A percentile compares a stretch with the other conserved stretches of the same genome.
phyloP scores from a whole-genome alignment of 129 eudicot species.

The Pittosporum tobira region DNA sequence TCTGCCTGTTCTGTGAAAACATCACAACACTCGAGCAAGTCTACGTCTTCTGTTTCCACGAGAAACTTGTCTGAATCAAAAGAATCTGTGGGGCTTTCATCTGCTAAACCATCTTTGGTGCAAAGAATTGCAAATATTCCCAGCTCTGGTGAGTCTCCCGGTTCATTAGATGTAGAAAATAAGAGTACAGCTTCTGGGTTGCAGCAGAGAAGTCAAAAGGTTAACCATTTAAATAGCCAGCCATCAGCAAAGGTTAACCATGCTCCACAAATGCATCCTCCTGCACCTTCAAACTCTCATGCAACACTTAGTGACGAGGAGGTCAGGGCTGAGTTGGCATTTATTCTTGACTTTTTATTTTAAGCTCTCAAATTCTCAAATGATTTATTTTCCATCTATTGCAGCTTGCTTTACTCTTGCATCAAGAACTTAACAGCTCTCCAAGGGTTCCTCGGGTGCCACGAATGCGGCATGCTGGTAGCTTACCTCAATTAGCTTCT shows the following conservation, averaged over 20 bases:
- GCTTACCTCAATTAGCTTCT: constrained; percentile 76
- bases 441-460: constrained; percentile 92
- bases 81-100: constrained; percentile 34
- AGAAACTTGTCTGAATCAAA: constrained; percentile 41
- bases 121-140: constrained; percentile 19
- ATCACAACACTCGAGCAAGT: constrained; percentile 47
- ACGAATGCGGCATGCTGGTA: constrained; percentile 92
- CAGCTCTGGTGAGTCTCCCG: constrained; percentile 41
- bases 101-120: constrained; percentile 35
- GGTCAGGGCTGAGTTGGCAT: constrained; percentile 28
- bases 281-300: constrained; percentile 42
- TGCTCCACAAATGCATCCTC: constrained; percentile 25
- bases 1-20: constrained; percentile 35
- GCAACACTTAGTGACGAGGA: constrained; percentile 91
- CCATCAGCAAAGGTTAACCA: constrained; percentile 37
- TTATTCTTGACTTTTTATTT: neutral
- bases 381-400: neutral
- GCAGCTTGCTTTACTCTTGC: constrained; percentile 91
- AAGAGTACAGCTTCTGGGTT: constrained; percentile 32
- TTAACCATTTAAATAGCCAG: constrained; percentile 32
- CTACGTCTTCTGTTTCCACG: constrained; percentile 30
- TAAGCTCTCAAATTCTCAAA: neutral
- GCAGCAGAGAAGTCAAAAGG: constrained; percentile 42
- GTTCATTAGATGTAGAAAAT: constrained; percentile 32
- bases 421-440: constrained; percentile 96